Percentiles rank a stretch among this genome's conserved stretches.
phyloP scores from a whole-genome alignment of 2,329 filamentous ascomycete species.

The Remersonia thermophila region DNA sequence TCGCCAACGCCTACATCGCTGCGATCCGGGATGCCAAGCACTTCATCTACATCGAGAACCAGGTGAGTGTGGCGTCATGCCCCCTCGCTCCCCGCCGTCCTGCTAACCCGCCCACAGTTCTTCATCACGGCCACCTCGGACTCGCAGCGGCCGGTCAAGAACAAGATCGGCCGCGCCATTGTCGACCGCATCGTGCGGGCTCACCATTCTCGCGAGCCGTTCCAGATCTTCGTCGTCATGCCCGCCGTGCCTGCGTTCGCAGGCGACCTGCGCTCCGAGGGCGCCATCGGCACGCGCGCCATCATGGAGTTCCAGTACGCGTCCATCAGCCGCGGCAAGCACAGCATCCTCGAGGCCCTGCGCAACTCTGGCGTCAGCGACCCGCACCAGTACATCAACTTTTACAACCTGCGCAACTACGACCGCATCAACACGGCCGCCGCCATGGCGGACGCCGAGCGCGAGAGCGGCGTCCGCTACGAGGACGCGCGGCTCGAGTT shows the following conservation, averaged over 20 bases:
- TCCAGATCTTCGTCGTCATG: constrained; percentile 66
- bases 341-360: constrained; percentile 66
- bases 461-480: constrained; percentile 53
- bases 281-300: constrained; percentile 62
- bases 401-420: constrained; percentile 77
- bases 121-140: constrained; percentile 73
- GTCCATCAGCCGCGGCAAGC: constrained; percentile 63
- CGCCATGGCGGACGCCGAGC: constrained; percentile 48
- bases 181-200: constrained; percentile 67
- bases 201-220: constrained; percentile 50
- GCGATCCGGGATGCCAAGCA: constrained; percentile 56
- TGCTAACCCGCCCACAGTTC: constrained; percentile 40
- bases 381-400: constrained; percentile 61
- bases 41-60: constrained; percentile 72
- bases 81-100: too few species aligned
- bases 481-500: constrained; percentile 51
- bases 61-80: too few species aligned
- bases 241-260: constrained; percentile 73
- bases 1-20: constrained; percentile 72
- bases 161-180: constrained; percentile 67
- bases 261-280: constrained; percentile 62
- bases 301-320: constrained; percentile 85
- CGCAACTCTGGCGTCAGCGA: constrained; percentile 51
- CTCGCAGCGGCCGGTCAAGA: constrained; percentile 58
- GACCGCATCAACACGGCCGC: constrained; percentile 65